Evolutionary conservation across 139 green algal genomes (phyloP).

Genomic region (Chlorella sp.): DNA sequence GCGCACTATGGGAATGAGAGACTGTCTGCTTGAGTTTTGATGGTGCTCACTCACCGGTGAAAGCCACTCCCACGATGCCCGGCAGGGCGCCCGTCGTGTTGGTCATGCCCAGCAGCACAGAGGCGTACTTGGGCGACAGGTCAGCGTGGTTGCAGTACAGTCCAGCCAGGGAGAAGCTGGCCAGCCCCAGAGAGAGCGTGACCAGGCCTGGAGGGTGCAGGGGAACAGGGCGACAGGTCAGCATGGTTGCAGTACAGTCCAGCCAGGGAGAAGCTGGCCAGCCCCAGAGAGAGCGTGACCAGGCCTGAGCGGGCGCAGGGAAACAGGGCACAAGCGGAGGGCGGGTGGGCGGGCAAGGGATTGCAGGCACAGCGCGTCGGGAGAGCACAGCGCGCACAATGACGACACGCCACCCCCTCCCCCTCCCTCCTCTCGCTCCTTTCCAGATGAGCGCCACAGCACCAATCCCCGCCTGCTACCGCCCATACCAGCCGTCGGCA

Average conservation of each 20-base stretch:
- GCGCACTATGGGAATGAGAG: too few species aligned
- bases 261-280: constrained; percentile 84
- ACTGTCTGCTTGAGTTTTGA: too few species aligned
- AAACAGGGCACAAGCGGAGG: background rate
- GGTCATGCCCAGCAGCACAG: constrained; percentile 94
- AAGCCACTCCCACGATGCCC: constrained; percentile 88
- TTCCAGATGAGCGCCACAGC: too few species aligned
- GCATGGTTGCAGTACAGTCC: constrained; percentile 97
- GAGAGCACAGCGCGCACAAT: too few species aligned
- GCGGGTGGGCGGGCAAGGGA: too few species aligned
- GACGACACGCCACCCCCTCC: too few species aligned
- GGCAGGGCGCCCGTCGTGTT: constrained; percentile 92
- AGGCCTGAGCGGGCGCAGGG: constrained; percentile 26
- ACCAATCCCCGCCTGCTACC: too few species aligned
- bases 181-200: constrained; percentile 80
- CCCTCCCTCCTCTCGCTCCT: too few species aligned
- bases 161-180: constrained; percentile 84
- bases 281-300: constrained; percentile 81
- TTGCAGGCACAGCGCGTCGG: too few species aligned
- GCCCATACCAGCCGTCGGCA: too few species aligned
- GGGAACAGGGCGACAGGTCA: constrained; percentile 82
- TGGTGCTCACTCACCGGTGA: constrained; percentile 45
- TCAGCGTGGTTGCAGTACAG: constrained; percentile 98
- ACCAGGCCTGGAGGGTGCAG: constrained; percentile 57
- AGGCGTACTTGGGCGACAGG: constrained; percentile 89